Conservation (phyloP, 192 early-diverging fungal species). For the Chytriomyces hyalinus region DNA sequence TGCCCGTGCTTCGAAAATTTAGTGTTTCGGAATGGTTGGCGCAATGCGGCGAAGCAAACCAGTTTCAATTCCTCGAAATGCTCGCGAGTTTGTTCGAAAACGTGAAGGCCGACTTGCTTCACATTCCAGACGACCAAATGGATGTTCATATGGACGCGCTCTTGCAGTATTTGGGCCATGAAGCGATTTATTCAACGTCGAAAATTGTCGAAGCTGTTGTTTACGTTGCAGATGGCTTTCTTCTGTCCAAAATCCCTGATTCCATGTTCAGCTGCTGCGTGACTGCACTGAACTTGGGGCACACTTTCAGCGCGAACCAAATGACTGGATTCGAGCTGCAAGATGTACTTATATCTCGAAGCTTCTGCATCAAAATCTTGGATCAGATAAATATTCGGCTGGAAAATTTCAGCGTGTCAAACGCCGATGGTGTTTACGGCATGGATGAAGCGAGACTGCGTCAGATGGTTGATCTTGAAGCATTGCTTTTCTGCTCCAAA, state of each 20-base stretch:
- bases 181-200: neutral
- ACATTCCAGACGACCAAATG: neutral
- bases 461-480: neutral
- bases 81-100: slow-evolving; percentile 4
- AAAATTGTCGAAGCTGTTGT: too few species aligned
- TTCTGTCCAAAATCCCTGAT: neutral
- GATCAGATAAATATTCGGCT: neutral
- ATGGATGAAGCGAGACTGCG: neutral
- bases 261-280: neutral
- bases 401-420: neutral
- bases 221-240: too few species aligned
- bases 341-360: slow-evolving; percentile 11
- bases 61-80: slow-evolving; percentile 1
- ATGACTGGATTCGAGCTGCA: slow-evolving; percentile 6
- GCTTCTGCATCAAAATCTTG: neutral
- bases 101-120: neutral
- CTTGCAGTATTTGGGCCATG: neutral
- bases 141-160: slow-evolving; percentile 18
- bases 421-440: slow-evolving; percentile 24
- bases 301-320: neutral
- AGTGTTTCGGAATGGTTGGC: slow-evolving; percentile 26
- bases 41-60: neutral
- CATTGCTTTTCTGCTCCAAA: slow-evolving; percentile 27
- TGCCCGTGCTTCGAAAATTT: slow-evolving; percentile 14
- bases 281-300: neutral